Conservation (phyloP, 2,329 filamentous ascomycete genomes). For the Blastomyces emzantsi region DNA sequence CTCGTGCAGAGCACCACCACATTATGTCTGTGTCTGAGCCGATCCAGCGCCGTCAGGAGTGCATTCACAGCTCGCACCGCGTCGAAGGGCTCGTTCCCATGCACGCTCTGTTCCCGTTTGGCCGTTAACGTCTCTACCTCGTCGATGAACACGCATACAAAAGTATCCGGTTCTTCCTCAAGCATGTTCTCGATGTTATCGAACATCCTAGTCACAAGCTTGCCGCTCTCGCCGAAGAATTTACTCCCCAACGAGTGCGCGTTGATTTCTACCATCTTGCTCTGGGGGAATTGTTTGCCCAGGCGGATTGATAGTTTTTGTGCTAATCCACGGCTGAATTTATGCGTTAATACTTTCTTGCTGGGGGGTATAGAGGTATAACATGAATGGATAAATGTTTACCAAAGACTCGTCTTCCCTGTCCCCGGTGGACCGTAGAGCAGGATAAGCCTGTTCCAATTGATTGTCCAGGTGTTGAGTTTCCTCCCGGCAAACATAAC, state of each 20-base stretch:
- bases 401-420: slow-evolving; percentile 55
- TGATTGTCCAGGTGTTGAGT: slow-evolving; percentile 32
- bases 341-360: slow-evolving; percentile 1
- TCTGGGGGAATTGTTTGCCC: slow-evolving; percentile 31
- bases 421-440: slow-evolving; percentile 92
- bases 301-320: slow-evolving; percentile 45
- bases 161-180: slow-evolving; percentile 31
- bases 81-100: slow-evolving; percentile 38
- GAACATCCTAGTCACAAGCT: slow-evolving; percentile 38
- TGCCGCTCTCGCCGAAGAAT: slow-evolving; percentile 42
- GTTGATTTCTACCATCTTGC: slow-evolving; percentile 40
- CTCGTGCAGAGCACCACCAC: slow-evolving; percentile 44
- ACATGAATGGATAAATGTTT: slow-evolving; percentile 4
- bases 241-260: slow-evolving; percentile 40
- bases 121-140: slow-evolving; percentile 44
- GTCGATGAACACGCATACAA: slow-evolving; percentile 42
- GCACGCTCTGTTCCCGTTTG: slow-evolving; percentile 33
- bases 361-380: neutral
- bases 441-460: slow-evolving; percentile 53
- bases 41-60: slow-evolving; percentile 42
- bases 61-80: slow-evolving; percentile 43
- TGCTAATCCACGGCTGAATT: slow-evolving; percentile 34
- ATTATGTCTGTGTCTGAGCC: slow-evolving; percentile 35
- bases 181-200: slow-evolving; percentile 31
- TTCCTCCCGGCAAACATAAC: slow-evolving; percentile 27